Base-by-base conservation (phyloP, 371 early-diverging fungal species). In the Furculomyces boomerangus region DNA sequence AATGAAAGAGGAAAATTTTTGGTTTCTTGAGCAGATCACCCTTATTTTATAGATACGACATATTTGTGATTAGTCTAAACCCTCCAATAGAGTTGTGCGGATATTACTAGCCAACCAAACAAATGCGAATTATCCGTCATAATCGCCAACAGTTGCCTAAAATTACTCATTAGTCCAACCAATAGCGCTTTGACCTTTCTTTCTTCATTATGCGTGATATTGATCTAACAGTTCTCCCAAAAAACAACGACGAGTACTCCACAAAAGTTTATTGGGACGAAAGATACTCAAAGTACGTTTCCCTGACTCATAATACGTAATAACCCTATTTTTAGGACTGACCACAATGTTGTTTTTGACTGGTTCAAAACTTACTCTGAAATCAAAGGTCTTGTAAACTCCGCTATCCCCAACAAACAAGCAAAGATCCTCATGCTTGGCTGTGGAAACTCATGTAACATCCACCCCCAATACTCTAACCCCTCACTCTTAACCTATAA, bases 301-400 rank as follows among this genome's bases (percentile, higher is more conserved):
- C 14, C 5, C 30, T 32, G 2, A 29, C 20, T 3, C 30, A 20
- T 10, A 24, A 46, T 28, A 40, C n/a, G n/a, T n/a, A n/a, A n/a
- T n/a, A n/a, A n/a, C 7, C 13, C 18, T 26, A 7, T 30, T 29
- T n/a, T 7, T 50, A 50, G 50, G 2, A 18, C 20, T 7, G 29
- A 20, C 32, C 30, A 71, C 2, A 70, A 70, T n/a, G 70, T 69
- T 24, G 74, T 77, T 2, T 87, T 84, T 65, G 88, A 87, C 75
- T 88, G 88, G 88, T 88, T 86, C 72, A 87, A 87, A 66, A 81
- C 80, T 20, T 87, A 81, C 62, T 71, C 67, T 27, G 88, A 84
- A 22, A 61, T 88, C 43, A 72, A 78, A 60, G 77, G 77, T 22
- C 59, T 81, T 26, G 55, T 87, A 26, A 67, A 67, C 50, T 58